Evolutionary conservation across 148 eudicot genomes (phyloP).

Genomic region (Spergularia bocconei): DNA sequence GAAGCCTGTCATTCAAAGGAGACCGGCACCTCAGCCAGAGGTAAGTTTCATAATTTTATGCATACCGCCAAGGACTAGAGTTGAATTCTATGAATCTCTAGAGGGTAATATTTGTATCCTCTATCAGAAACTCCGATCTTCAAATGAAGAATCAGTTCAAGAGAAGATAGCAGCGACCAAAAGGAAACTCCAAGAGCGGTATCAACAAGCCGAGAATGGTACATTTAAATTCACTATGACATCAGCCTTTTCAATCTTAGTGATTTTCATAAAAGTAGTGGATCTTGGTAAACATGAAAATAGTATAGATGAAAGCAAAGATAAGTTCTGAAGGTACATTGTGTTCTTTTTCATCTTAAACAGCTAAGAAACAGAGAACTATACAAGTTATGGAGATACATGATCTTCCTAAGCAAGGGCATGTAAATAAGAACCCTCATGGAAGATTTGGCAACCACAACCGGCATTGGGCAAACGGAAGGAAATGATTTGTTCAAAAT

Average conservation of each 20-base stretch:
- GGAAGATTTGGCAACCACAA: constrained; percentile 60
- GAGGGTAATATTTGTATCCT: constrained; percentile 15
- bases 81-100: background rate
- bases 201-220: constrained; percentile 89
- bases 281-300: background rate
- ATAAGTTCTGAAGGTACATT: background rate
- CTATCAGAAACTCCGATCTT: constrained; percentile 35
- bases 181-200: constrained; percentile 92
- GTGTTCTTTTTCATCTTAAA: constrained; percentile 17
- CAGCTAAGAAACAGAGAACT: constrained; percentile 87
- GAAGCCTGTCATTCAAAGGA: constrained; percentile 42
- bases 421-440: constrained; percentile 38
- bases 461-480: constrained; percentile 62
- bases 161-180: constrained; percentile 71
- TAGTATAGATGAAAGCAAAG: background rate
- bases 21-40: constrained; percentile 51
- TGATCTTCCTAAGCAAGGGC: constrained; percentile 77
- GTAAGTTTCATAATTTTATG: constrained; percentile 26
- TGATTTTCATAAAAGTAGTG: background rate
- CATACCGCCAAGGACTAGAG: background rate
- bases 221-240: background rate
- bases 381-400: constrained; percentile 86
- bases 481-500: constrained; percentile 34
- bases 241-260: background rate
- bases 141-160: constrained; percentile 41